Conservation (phyloP, 306 rosid species). For the Gynostemma pentaphyllum region DNA sequence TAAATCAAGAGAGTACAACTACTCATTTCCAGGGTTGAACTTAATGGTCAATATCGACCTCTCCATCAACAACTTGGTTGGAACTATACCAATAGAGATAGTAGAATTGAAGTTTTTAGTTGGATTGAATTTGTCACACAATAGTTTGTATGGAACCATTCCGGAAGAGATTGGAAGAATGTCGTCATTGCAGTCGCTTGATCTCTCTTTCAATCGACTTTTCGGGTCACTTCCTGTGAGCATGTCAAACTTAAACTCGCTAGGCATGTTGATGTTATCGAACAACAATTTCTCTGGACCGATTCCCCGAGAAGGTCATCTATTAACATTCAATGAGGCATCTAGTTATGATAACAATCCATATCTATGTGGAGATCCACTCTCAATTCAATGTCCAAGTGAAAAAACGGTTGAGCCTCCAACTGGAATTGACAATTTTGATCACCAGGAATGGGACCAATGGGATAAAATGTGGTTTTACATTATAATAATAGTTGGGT, state of each 20-base stretch:
- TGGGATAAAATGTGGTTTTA: slow-evolving; percentile 6
- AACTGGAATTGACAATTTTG: not conserved
- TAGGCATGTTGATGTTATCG: not conserved
- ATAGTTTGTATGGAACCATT: not conserved
- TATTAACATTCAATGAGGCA: slow-evolving; percentile 8
- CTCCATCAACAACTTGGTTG: slow-evolving; percentile 6
- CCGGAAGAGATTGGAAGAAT: not conserved
- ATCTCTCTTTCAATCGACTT: not conserved
- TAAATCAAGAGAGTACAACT: not conserved
- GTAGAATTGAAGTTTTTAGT: not conserved
- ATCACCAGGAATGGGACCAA: slow-evolving; percentile 1
- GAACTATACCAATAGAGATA: slow-evolving; percentile 1
- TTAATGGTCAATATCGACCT: slow-evolving; percentile 9
- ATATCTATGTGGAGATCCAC: slow-evolving; percentile 10
- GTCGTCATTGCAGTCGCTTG: not conserved
- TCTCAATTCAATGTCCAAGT: not conserved
- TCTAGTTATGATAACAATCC: slow-evolving; percentile 2
- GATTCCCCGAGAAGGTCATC: slow-evolving; percentile 8
- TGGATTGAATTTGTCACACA: slow-evolving; percentile 7
- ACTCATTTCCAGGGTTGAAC: not conserved
- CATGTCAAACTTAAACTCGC: not conserved
- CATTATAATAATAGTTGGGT: not conserved
- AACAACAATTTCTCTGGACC: slow-evolving; percentile 10
- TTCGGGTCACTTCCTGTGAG: not conserved
- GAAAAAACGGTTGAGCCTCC: not conserved